Conservation (phyloP, 2,329 filamentous ascomycete genomes). For the Alternaria rosae region DNA sequence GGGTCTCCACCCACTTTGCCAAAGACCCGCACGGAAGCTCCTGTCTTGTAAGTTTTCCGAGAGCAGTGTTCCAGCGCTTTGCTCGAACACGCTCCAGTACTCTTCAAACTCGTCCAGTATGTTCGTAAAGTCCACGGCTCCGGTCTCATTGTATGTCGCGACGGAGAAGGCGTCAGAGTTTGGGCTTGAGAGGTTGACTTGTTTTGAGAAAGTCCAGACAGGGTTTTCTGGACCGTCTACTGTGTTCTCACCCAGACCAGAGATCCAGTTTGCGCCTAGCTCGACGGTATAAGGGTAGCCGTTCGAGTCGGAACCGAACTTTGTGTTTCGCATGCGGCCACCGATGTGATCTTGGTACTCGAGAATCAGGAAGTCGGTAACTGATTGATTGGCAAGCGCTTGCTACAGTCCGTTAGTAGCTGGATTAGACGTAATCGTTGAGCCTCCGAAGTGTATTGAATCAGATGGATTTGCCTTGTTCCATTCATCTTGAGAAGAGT, state of each 20-base stretch:
- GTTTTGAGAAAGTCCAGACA: conserved; percentile 67
- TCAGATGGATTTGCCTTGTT: not conserved
- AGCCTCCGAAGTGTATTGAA: not conserved
- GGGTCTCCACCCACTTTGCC: conserved; percentile 69
- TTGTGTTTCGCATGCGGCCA: conserved; percentile 65
- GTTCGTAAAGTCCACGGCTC: conserved; percentile 59
- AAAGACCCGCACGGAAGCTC: conserved; percentile 65
- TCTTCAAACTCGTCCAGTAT: conserved; percentile 61
- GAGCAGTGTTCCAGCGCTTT: conserved; percentile 65
- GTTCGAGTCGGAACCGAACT: conserved; percentile 61
- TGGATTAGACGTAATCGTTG: not conserved
- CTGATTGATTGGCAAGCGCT: conserved; percentile 66
- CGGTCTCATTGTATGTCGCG: conserved; percentile 66
- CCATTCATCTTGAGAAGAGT: not conserved
- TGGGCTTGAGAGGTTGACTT: conserved; percentile 63
- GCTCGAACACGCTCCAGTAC: conserved; percentile 55
- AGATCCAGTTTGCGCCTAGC: conserved; percentile 72
- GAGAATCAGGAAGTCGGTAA: conserved; percentile 70
- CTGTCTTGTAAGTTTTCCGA: conserved; percentile 67
- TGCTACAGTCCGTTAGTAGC: conserved; percentile 51
- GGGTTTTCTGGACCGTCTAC: conserved; percentile 61
- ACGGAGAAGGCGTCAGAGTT: conserved; percentile 67
- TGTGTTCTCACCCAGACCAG: conserved; percentile 52
- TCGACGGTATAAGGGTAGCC: conserved; percentile 66
- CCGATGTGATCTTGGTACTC: conserved; percentile 70